These are phyloP conservation scores for Lactuca sativa DNA, from an alignment of 129 eudicot genomes.

Conservation along the genomic window DNA sequence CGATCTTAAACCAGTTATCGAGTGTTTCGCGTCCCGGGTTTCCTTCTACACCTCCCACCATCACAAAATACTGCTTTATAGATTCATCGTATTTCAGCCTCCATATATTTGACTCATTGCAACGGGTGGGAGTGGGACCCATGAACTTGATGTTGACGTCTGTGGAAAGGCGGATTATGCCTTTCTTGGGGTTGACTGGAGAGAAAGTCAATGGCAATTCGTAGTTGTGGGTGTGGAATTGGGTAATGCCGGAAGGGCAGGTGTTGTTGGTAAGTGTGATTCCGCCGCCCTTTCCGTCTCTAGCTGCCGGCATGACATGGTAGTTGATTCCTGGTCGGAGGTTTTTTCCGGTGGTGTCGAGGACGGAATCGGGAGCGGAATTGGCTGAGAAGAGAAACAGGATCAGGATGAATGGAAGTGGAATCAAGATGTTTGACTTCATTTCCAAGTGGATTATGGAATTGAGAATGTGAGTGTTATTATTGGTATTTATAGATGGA, in stretches of 20 bases:
- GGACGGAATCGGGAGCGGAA: constrained; percentile 17
- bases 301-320: constrained; percentile 24
- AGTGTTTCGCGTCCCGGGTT: constrained; percentile 38
- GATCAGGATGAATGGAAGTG: constrained; percentile 12
- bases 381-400: background rate
- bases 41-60: constrained; percentile 44
- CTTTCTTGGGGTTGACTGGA: constrained; percentile 31
- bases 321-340: constrained; percentile 30
- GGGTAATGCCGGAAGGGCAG: constrained; percentile 25
- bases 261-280: constrained; percentile 24
- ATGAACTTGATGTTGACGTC: constrained; percentile 36
- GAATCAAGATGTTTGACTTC: constrained; percentile 16
- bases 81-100: constrained; percentile 27
- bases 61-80: constrained; percentile 26
- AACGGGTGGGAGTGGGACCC: constrained; percentile 14
- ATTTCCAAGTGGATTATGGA: background rate
- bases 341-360: constrained; percentile 20
- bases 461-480: background rate
- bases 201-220: constrained; percentile 25
- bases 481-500: background rate
- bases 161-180: constrained; percentile 32
- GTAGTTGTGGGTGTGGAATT: background rate
- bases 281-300: constrained; percentile 20
- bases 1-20: constrained; percentile 45
- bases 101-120: constrained; percentile 39